Base-by-base conservation (phyloP, 768 basidiomycete species). In the Hortiboletus campestris region DNA sequence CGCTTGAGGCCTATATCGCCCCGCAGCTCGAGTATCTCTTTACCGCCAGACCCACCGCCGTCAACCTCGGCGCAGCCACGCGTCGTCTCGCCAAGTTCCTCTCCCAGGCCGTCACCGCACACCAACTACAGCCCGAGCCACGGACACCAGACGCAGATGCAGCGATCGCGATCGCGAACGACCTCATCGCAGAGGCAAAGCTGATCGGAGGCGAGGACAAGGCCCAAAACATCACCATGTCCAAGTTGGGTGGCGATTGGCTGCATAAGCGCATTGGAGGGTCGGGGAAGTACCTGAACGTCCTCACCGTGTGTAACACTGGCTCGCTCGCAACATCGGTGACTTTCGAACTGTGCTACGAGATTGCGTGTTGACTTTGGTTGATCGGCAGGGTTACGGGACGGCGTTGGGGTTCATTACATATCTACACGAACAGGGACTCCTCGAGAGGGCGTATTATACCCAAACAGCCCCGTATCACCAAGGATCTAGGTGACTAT, bases 261-360 rank as follows among this genome's bases (percentile, higher is more conserved):
- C 75, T 97, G 36, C 67, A 86, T 36, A 72, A 83, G 39, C 60
- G 58, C 34, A 58, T 68, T 32, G 60, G 60, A 34, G 71, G 68
- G 8, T 67, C 76, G 17, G 75, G 74, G 28, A 75, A 75, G 43
- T 79, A 75, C 38, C 71, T 97, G 55, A 94, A 91, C 66, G 83
- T 96, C 19, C 75, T 97, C 70, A 97, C 95, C 16, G 92, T 98
- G 12, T 98, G 95, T 75, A 98, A 98, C 71, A 98, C 95, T n/a
- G 95, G 95, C 5, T 92, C 89, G 22, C 79, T 98, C 59, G 95
- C 96, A 2, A 97, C 94, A 11, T 96, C 94, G 31, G 94, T 94
- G 49, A 46, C 19, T 43, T 22, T 34, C 50, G 25, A 28, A 9
- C 6, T 36, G 7, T 56, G 38, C 39, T 63, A 46, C 51, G 49